Base-by-base conservation (phyloP, 768 basidiomycete species). In the Steccherinum ochraceum region DNA sequence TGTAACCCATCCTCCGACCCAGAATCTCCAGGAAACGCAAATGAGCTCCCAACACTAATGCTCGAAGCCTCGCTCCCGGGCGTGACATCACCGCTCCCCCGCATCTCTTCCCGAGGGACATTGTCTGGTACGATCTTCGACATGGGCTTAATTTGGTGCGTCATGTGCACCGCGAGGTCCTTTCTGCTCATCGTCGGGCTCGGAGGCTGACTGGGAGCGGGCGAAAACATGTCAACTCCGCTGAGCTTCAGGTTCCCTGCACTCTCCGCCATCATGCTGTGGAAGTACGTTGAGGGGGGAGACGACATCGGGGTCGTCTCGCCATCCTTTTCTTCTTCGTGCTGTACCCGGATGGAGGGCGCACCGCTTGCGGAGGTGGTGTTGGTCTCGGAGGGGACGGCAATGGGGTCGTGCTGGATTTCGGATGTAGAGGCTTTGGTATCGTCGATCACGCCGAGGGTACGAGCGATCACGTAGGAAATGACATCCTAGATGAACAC, bases 381-480 rank as follows among this genome's bases (percentile, higher is more conserved):
- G 49, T 21, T 30, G 30, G 10, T 52, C 40, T 12, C 2, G 26
- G 44, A 41, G 44, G 51, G 2, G 13, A 24, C 39, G 42, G 45
- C 54, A 52, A 49, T 52, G n/a, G 25, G 49, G 48, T 53, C 54
- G 21, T 20, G 23, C 24, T 16, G 48, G 24, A 18, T 42, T 16
- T 84, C 86, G 64, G 77, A 80, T 21, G 86, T 88, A 12, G 85
- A 83, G 0, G 86, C 84, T 62, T 83, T 84, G 47, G 83, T 80
- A 53, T 79, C 78, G 65, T 89, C 87, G 55, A 87, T 77, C 48
- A 88, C 76, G 26, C 88, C 89, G 46, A 92, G 75, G 4, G 87
- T 90, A 52, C 89, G 83, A 12, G 86, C 89, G 61, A 92, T 86
- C 51, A 83, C 80, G 59, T 91, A 92, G 18, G 89, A 87, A 2